A percentile compares a stretch with the other conserved stretches of the same genome.
Evolutionary conservation across 2,329 filamentous ascomycete genomes (phyloP).

Genomic region (Thielaviopsis ethacetica): DNA sequence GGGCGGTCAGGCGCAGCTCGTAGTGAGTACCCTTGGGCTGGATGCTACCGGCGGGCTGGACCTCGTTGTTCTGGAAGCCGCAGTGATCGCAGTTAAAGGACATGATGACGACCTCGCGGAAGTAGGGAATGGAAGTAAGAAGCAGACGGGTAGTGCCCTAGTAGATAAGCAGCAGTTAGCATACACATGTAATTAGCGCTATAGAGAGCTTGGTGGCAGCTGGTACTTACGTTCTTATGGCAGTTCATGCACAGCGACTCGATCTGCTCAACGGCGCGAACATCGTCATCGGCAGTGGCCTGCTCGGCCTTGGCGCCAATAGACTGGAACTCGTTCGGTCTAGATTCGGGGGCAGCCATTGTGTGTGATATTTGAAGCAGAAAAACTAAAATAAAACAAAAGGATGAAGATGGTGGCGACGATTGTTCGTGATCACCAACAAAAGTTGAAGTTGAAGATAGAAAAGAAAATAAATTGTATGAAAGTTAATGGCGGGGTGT

Average conservation of each 20-base stretch:
- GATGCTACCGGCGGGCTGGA: slow-evolving; percentile 82
- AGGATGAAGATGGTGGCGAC: background rate
- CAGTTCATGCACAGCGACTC: slow-evolving; percentile 82
- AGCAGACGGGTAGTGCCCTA: slow-evolving; percentile 75
- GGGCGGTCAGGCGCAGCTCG: slow-evolving; percentile 58
- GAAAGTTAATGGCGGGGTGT: slow-evolving; percentile 12
- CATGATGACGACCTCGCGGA: slow-evolving; percentile 94
- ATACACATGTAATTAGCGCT: background rate
- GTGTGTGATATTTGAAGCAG: slow-evolving; percentile 9
- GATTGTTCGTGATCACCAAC: background rate
- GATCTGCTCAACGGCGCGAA: slow-evolving; percentile 46
- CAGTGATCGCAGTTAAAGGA: slow-evolving; percentile 90
- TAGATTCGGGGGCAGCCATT: slow-evolving; percentile 22
- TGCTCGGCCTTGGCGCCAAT: slow-evolving; percentile 45
- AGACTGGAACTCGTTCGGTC: slow-evolving; percentile 40
- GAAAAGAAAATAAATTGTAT: slow-evolving; percentile 15
- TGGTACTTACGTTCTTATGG: slow-evolving; percentile 48
- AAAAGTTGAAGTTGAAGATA: background rate
- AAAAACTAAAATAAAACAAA: background rate
- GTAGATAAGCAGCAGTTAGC: slow-evolving; percentile 12
- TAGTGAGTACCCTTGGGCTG: slow-evolving; percentile 79
- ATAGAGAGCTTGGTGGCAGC: background rate
- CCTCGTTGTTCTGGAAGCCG: slow-evolving; percentile 77
- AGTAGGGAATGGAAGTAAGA: slow-evolving; percentile 86
- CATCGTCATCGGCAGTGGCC: slow-evolving; percentile 29